Base-by-base conservation (phyloP, 345 rosid species). In the Firmiana major region DNA sequence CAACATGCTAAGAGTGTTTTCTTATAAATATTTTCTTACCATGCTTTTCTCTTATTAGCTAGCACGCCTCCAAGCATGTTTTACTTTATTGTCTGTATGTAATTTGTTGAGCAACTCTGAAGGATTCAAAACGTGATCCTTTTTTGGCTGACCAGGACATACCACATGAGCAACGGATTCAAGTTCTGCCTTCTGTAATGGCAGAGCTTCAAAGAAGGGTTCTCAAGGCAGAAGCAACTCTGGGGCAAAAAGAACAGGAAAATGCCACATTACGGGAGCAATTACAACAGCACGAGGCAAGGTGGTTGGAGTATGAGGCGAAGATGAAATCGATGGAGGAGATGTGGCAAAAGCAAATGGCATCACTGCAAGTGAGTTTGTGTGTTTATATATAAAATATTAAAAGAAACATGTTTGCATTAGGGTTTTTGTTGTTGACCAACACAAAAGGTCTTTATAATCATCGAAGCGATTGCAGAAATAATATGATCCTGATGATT, bases 311-410 rank as follows among this genome's bases (percentile, higher is more conserved):
- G 8, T 91, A 93, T 15, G 97, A 96, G 86, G 81, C 81, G 43
- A 96, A 87, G 84, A 91, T 96, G 97, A 94, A 94, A 86, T 84
- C 92, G 16, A 92, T 91, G 97, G 99, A 96, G 85, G 98, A 94
- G 77, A 87, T 86, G 81, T 97, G 98, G 98, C 92, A 91, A 82
- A 91, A 86, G 82, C 98, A 97, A 83, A 90, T 97, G 94, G 81
- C 87, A 10, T 88, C 99, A 17, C 82, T 92, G 87, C 99, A 93
- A 83, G 99, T 91, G 77, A 87, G 91, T 31, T 31, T 31, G 34
- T 31, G 34, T 31, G 1, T 31, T 1, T 31, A 31, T 31, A 31
- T 3, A 31, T 31, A 31, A 31, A 31, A 31, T 2, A 17, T 11
- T 1, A 2, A 9, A 22, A 4, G 9, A 0, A 28, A 28, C 21